Evolutionary conservation across 2,329 filamentous ascomycete genomes (phyloP).

Genomic region (Trichoderma pleuroti): DNA sequence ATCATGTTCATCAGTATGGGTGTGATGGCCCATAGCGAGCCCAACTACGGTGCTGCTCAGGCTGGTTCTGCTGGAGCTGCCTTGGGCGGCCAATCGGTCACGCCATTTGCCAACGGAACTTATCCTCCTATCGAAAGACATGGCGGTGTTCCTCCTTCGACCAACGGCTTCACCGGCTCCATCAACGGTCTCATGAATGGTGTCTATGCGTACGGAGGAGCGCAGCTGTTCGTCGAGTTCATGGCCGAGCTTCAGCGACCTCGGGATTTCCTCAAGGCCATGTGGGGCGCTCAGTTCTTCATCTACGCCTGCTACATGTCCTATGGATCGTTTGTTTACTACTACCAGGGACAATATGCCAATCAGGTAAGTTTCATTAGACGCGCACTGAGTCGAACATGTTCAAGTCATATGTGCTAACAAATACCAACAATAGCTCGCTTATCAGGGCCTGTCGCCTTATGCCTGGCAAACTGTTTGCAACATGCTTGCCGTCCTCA

Average conservation of each 20-base stretch:
- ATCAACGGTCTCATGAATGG: slow-evolving; percentile 30
- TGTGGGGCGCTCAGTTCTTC: slow-evolving; percentile 40
- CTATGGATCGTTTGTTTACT: slow-evolving; percentile 37
- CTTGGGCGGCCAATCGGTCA: slow-evolving; percentile 29
- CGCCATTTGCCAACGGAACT: slow-evolving; percentile 24
- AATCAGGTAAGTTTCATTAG: background rate
- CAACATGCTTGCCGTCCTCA: slow-evolving; percentile 43
- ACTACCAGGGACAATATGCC: slow-evolving; percentile 46
- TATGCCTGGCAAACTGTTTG: slow-evolving; percentile 44
- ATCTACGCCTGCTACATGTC: slow-evolving; percentile 42
- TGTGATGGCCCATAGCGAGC: slow-evolving; percentile 43
- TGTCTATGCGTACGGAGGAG: slow-evolving; percentile 57
- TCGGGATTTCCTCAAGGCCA: slow-evolving; percentile 42
- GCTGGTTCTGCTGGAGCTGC: slow-evolving; percentile 28
- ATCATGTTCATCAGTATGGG: slow-evolving; percentile 56
- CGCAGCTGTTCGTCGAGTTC: slow-evolving; percentile 55
- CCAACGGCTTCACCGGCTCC: slow-evolving; percentile 36
- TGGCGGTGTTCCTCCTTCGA: slow-evolving; percentile 29
- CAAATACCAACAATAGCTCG: slow-evolving; percentile 35
- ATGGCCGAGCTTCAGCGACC: slow-evolving; percentile 49
- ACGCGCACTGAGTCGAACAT: background rate
- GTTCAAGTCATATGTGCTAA: background rate
- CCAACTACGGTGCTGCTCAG: slow-evolving; percentile 37
- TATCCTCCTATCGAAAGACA: slow-evolving; percentile 42
- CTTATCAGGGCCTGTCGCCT: slow-evolving; percentile 40